Evolutionary conservation across 106 monocot species (phyloP).

Genomic region (Phalaenopsis equestris): DNA sequence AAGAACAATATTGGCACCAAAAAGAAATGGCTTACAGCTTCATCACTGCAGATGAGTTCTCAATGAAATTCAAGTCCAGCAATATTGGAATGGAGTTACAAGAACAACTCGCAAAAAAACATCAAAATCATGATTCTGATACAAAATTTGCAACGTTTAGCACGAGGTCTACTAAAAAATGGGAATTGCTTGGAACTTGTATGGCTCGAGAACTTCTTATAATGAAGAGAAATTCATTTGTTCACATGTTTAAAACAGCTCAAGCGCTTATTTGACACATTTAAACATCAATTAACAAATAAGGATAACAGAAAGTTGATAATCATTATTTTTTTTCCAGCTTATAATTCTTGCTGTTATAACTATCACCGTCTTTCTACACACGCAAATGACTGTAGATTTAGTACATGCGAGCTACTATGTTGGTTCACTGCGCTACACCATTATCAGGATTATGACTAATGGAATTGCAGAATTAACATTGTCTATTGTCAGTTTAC

Average conservation of each 20-base stretch:
- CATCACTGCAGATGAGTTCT: conserved; percentile 2
- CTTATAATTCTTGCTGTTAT: not conserved
- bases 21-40: conserved; percentile 10
- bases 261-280: not conserved
- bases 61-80: conserved; percentile 4
- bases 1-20: conserved; percentile 18
- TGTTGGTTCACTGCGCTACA: conserved; percentile 13
- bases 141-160: conserved; percentile 2
- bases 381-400: conserved; percentile 10
- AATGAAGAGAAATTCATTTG: conserved; percentile 11
- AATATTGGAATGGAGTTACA: not conserved
- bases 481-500: conserved; percentile 12
- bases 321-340: not conserved
- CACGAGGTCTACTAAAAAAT: conserved; percentile 9
- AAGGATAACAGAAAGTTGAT: no score
- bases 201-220: conserved; percentile 18
- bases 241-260: conserved; percentile 4
- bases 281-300: not conserved
- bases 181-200: conserved; percentile 18
- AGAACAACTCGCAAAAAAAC: no score
- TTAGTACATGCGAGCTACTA: conserved; percentile 12
- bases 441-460: conserved; percentile 15
- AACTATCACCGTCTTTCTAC: conserved; percentile 7
- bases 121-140: not conserved
- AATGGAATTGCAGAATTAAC: conserved; percentile 25